These are phyloP conservation scores for Xylogone sp. DNA, from an alignment of 2,329 filamentous ascomycete genomes.

Conservation along the genomic window DNA sequence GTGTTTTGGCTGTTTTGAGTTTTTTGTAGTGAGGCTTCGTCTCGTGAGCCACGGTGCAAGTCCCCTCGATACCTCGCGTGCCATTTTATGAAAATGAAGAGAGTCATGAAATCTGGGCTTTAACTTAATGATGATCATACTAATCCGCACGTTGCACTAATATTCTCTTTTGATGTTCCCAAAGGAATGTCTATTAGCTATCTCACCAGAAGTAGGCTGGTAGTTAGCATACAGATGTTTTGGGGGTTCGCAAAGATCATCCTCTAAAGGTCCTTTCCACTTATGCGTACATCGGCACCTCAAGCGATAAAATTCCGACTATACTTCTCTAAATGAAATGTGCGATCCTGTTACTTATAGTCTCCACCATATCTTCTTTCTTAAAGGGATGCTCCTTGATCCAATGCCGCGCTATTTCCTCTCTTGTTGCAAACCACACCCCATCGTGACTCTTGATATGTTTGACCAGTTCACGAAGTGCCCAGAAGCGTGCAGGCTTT, in stretches of 20 bases:
- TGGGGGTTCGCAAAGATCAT: too few relatives aligned
- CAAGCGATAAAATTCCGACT: not conserved
- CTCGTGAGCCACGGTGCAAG: not conserved
- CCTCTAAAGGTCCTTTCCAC: too few relatives aligned
- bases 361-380: not conserved
- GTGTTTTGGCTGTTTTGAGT: slow-evolving; percentile 34
- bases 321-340: not conserved
- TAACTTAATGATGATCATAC: too few relatives aligned
- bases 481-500: slow-evolving; percentile 46
- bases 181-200: too few relatives aligned
- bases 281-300: too few relatives aligned
- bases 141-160: too few relatives aligned
- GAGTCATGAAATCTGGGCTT: too few relatives aligned
- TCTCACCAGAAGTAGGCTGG: too few relatives aligned
- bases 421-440: slow-evolving; percentile 51
- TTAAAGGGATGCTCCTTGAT: not conserved
- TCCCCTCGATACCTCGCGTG: too few relatives aligned
- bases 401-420: slow-evolving; percentile 46
- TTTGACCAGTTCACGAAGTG: slow-evolving; percentile 48
- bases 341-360: not conserved
- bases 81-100: too few relatives aligned
- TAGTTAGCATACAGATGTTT: too few relatives aligned
- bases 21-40: not conserved
- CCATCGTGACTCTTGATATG: slow-evolving; percentile 48
- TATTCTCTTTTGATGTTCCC: too few relatives aligned